phyloP scores from a whole-genome alignment of 768 basidiomycete species.

The Termitomyces sp. region DNA sequence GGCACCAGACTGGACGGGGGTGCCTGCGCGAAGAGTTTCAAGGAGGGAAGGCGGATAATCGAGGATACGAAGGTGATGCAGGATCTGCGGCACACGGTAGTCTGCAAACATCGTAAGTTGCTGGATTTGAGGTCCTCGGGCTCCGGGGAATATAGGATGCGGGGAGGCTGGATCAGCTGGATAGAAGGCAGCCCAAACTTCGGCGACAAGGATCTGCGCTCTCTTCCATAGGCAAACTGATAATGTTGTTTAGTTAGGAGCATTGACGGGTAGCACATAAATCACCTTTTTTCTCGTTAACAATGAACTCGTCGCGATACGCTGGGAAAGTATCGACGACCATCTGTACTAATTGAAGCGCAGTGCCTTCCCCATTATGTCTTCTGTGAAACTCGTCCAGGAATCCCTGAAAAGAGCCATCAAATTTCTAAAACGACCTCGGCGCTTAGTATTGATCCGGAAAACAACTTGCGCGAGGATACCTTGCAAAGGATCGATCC shows the following conservation, averaged over 20 bases:
- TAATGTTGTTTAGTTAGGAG: background rate
- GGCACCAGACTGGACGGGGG: slow-evolving; percentile 47
- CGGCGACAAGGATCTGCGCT: slow-evolving; percentile 87
- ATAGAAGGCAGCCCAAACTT: slow-evolving; percentile 90
- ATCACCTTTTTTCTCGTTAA: slow-evolving; percentile 55
- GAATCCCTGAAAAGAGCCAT: slow-evolving; percentile 68
- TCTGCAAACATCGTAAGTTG: slow-evolving; percentile 92
- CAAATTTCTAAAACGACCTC: slow-evolving; percentile 44
- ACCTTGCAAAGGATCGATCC: slow-evolving; percentile 70
- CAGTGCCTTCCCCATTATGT: slow-evolving; percentile 53
- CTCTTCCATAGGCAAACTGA: slow-evolving; percentile 86
- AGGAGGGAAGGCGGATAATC: slow-evolving; percentile 61
- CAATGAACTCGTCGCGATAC: slow-evolving; percentile 66
- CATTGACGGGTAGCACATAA: background rate
- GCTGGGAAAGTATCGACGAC: slow-evolving; percentile 67
- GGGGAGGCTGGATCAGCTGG: slow-evolving; percentile 37
- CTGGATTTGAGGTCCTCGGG: slow-evolving; percentile 52
- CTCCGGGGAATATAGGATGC: slow-evolving; percentile 73
- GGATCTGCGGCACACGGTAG: slow-evolving; percentile 86
- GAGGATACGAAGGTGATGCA: slow-evolving; percentile 78
- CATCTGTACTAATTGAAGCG: slow-evolving; percentile 68
- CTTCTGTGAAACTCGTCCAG: slow-evolving; percentile 53
- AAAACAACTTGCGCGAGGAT: slow-evolving; percentile 5
- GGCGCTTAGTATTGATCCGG: background rate
- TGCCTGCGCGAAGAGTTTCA: slow-evolving; percentile 40